Conservation (phyloP, 192 early-diverging fungal genomes). For the Paraglomus brasilianum region DNA sequence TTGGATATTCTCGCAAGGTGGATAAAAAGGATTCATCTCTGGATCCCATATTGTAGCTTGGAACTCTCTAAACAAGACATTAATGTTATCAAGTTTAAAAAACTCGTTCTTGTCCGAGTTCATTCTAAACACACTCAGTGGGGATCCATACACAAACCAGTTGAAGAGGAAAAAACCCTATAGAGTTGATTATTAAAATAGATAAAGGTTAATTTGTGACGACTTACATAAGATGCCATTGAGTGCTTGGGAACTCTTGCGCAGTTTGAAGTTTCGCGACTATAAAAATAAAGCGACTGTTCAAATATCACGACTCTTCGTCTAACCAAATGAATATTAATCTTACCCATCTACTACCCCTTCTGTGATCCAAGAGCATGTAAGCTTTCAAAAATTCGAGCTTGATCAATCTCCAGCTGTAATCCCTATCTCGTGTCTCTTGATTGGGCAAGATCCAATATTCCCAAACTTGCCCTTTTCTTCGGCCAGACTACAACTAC, state of each 20-base stretch:
- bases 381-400: conserved; percentile 41
- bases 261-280: conserved; percentile 37
- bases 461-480: background rate
- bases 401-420: conserved; percentile 41
- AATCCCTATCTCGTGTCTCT: conserved; percentile 39
- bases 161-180: too few relatives aligned
- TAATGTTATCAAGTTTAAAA: too few relatives aligned
- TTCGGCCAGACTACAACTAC: background rate
- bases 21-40: too few relatives aligned
- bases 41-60: too few relatives aligned
- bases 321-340: too few relatives aligned
- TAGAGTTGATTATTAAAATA: too few relatives aligned
- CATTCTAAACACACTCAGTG: too few relatives aligned
- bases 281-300: conserved; percentile 1
- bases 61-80: too few relatives aligned
- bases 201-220: background rate
- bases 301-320: background rate
- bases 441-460: conserved; percentile 25
- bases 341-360: conserved; percentile 34
- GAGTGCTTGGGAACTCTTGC: conserved; percentile 38
- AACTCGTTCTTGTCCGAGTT: too few relatives aligned
- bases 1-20: too few relatives aligned
- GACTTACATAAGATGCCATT: conserved; percentile 44
- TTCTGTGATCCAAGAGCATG: conserved; percentile 38
- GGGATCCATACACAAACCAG: too few relatives aligned